Base-by-base conservation (phyloP, 2,329 filamentous ascomycete species). In the Chrysosporium keratinophilum region DNA sequence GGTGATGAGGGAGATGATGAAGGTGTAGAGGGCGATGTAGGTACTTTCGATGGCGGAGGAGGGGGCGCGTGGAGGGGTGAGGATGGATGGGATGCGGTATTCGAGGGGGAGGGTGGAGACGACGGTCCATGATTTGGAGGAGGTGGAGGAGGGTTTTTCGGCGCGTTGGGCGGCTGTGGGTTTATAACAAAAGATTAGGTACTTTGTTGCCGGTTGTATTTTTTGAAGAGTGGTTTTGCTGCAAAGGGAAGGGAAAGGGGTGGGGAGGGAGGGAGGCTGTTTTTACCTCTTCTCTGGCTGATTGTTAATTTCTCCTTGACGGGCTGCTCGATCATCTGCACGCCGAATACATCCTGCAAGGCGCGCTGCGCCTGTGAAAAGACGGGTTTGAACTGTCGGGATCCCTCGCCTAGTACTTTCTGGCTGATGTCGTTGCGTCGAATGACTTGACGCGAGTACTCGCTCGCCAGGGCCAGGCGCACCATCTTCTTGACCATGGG, bases 311-410 rank as follows among this genome's bases (percentile, higher is more conserved):
- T 94, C 64, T 96, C 91, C 63, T 79, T 80, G 1, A 79, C 75
- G 0, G 93, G 89, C 48, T 97, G 75, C 70, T 96, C 90, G 3
- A 81, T 77, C 76, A 98, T 79, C 67, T 90, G 79, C 89, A 97
- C 95, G n/a, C 93, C 93, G 70, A 95, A 97, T 1, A 83, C 78
- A 1, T 73, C 72, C 46, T 77, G 75, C 37, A 98, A 73, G 60
- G 86, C 79, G 34, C 74, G 70, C 67, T 98, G 91, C 41, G 91
- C 88, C 40, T 79, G 74, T 0, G 80, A 79, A 63, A 95, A 96
- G 2, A 96, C 81, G 11, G 72, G 68, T 65, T 82, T 89, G 67
- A 96, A 97, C 35, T 82, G 74, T 33, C 84, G 77, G 5, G 81
- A 73, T 44, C 82, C 77, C 15, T 78, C 73, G 0, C 85, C 87